Percentiles rank a stretch among this genome's conserved stretches.
These are phyloP conservation scores for Leishmania arabica DNA, from an alignment of 208 protist genomes.

Conservation along the genomic window DNA sequence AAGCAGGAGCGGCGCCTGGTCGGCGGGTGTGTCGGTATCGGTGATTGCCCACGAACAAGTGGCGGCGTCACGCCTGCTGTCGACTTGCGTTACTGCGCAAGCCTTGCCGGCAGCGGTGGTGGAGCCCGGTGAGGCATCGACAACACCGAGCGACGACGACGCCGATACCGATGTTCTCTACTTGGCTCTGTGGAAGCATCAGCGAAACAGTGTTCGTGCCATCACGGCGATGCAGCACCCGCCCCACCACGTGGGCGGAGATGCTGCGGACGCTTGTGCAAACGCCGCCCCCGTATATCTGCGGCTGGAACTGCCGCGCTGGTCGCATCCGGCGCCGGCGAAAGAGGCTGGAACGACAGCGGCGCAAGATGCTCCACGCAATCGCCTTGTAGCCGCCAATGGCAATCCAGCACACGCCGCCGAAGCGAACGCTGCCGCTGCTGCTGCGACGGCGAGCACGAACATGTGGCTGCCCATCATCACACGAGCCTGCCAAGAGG, in stretches of 20 bases:
- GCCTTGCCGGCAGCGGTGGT: neutral
- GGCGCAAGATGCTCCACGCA: neutral
- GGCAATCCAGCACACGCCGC: too few species aligned
- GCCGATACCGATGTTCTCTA: conserved; percentile 9
- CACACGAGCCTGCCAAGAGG: neutral
- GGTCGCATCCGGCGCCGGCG: neutral
- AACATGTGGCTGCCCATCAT: conserved; percentile 9
- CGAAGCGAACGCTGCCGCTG: neutral
- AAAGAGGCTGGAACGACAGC: neutral
- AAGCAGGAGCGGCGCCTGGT: neutral
- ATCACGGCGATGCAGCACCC: neutral
- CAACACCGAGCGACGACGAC: neutral
- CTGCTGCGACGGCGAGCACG: neutral
- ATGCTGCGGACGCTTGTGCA: neutral
- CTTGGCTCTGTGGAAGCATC: conserved; percentile 23
- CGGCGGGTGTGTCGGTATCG: conserved; percentile 27
- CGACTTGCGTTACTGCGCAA: neutral
- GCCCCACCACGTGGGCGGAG: neutral
- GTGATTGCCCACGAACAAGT: conserved; percentile 18
- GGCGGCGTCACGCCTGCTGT: neutral
- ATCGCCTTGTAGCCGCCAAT: neutral
- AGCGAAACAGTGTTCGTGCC: conserved; percentile 8
- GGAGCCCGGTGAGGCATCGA: neutral
- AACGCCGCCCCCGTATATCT: conserved; percentile 9
- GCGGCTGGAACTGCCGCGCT: conserved; percentile 24